These are phyloP conservation scores for Diaporthe sp. DNA, from an alignment of 2,329 filamentous ascomycete genomes.

Conservation along the genomic window DNA sequence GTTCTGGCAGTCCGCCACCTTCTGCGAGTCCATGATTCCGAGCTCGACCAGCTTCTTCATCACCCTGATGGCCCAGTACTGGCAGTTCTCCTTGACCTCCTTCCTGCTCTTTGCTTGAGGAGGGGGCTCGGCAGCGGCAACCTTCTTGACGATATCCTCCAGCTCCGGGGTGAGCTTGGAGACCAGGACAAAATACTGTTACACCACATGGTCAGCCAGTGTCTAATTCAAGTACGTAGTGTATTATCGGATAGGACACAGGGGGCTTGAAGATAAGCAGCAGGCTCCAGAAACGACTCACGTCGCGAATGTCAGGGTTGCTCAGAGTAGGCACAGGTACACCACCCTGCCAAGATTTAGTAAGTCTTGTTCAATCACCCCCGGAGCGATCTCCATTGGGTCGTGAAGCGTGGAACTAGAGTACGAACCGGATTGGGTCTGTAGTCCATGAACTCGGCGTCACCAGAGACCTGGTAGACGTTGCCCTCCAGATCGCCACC, in stretches of 20 bases:
- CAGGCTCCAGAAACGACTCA: neutral
- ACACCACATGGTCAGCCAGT: neutral
- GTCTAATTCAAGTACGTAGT: neutral
- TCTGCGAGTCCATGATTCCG: neutral
- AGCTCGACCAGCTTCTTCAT: slow-evolving; percentile 17
- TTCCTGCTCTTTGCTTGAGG: slow-evolving; percentile 1
- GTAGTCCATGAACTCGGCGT: slow-evolving; percentile 20
- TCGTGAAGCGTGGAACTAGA: no score
- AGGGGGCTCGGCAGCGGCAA: neutral
- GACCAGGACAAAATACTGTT: neutral
- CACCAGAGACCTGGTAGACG: slow-evolving; percentile 12
- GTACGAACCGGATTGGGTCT: slow-evolving; percentile 2
- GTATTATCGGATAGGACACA: neutral
- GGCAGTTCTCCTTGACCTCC: neutral
- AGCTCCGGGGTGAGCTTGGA: slow-evolving; percentile 8
- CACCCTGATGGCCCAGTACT: neutral
- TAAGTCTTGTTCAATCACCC: neutral
- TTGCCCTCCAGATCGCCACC: slow-evolving; percentile 5
- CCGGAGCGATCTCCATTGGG: no score
- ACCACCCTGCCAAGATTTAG: neutral
- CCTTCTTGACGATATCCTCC: neutral
- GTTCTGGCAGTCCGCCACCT: slow-evolving; percentile 8
- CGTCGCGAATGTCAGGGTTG: slow-evolving; percentile 2
- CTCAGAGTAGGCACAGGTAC: neutral
- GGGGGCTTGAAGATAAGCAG: neutral